These are phyloP conservation scores for Podospora sp. DNA, from an alignment of 495 filamentous ascomycete species.

Conservation along the genomic window DNA sequence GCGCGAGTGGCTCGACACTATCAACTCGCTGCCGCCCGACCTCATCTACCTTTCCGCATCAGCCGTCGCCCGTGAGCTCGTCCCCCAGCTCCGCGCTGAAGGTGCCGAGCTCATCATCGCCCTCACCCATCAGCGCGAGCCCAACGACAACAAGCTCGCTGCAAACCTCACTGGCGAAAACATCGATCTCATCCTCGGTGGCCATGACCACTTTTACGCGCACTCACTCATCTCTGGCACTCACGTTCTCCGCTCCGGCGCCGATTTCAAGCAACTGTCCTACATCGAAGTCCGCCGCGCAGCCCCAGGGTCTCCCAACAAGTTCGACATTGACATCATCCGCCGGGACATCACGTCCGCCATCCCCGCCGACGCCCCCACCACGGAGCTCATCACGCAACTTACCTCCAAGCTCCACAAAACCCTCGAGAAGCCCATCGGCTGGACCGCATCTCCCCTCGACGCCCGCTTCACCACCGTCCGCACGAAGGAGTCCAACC, in stretches of 20 bases:
- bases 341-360: conserved; percentile 70
- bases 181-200: conserved; percentile 83
- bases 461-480: conserved; percentile 87
- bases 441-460: conserved; percentile 75
- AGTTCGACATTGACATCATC: conserved; percentile 78
- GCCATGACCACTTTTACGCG: conserved; percentile 86
- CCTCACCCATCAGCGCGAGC: conserved; percentile 82
- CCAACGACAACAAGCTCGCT: conserved; percentile 82
- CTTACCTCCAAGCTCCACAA: conserved; percentile 70
- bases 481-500: conserved; percentile 72
- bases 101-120: conserved; percentile 82
- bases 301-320: conserved; percentile 29
- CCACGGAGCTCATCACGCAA: conserved; percentile 61
- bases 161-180: conserved; percentile 61
- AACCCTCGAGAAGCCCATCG: conserved; percentile 80
- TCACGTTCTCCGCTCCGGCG: conserved; percentile 80
- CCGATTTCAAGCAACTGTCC: conserved; percentile 87
- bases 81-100: conserved; percentile 67
- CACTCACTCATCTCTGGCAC: conserved; percentile 74
- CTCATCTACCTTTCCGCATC: conserved; percentile 78
- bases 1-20: conserved; percentile 76
- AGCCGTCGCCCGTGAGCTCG: conserved; percentile 68
- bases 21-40: conserved; percentile 79
- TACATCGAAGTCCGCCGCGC: conserved; percentile 75
- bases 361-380: conserved; percentile 62